Evolutionary conservation across 1,284 basidiomycete species (phyloP).

Genomic region (Pseudozyma tsukubaensis): DNA sequence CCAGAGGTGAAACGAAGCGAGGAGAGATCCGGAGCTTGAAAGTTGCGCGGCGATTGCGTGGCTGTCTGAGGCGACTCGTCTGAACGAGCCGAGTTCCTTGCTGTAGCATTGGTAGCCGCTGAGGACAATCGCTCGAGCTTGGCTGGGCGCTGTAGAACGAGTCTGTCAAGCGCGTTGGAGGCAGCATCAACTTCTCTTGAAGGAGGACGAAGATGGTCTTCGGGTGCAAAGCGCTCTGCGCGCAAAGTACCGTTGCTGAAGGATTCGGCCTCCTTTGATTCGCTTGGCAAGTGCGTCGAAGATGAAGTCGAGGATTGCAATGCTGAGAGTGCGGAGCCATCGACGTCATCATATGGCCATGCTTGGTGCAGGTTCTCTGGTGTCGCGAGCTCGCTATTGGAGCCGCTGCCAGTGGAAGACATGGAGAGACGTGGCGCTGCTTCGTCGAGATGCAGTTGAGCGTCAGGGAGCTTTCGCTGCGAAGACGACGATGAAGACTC

Average conservation of each 20-base stretch:
- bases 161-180: slow-evolving; percentile 17
- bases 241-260: background rate
- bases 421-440: slow-evolving; percentile 50
- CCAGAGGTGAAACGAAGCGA: slow-evolving; percentile 12
- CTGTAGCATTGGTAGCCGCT: slow-evolving; percentile 35
- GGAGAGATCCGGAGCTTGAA: slow-evolving; percentile 11
- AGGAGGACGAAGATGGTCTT: slow-evolving; percentile 13
- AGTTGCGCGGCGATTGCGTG: slow-evolving; percentile 17
- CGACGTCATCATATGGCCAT: slow-evolving; percentile 25
- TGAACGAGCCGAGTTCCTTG: slow-evolving; percentile 15
- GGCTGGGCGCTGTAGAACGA: slow-evolving; percentile 37
- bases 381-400: slow-evolving; percentile 44
- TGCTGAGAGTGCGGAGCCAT: slow-evolving; percentile 17
- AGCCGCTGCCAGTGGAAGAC: slow-evolving; percentile 50
- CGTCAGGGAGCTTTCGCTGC: background rate
- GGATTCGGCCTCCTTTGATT: slow-evolving; percentile 5
- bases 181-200: slow-evolving; percentile 10
- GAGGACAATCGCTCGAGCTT: slow-evolving; percentile 42
- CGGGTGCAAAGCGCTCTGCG: background rate
- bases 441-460: slow-evolving; percentile 14
- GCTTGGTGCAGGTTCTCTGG: slow-evolving; percentile 43
- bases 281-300: background rate
- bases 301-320: slow-evolving; percentile 10
- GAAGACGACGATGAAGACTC: slow-evolving; percentile 3
- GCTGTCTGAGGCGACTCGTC: slow-evolving; percentile 31